Evolutionary conservation across 2,329 filamentous ascomycete genomes (phyloP).

Genomic region (Scytalidium lignicola): DNA sequence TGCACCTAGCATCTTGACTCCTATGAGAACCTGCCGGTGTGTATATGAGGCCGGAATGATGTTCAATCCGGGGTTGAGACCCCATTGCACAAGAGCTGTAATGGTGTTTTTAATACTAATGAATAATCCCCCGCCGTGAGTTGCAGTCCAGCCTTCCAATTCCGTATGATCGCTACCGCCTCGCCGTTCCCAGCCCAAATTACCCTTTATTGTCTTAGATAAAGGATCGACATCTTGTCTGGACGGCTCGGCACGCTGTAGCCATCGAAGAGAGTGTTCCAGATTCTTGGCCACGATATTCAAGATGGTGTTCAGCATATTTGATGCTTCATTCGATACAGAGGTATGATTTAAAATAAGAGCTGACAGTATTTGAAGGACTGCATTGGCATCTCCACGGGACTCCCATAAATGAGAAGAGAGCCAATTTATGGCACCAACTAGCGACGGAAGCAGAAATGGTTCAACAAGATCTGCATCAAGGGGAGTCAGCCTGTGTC

Average conservation of each 20-base stretch:
- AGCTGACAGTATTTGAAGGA: conserved; percentile 67
- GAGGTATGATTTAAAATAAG: conserved; percentile 61
- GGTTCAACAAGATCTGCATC: conserved; percentile 66
- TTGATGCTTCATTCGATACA: conserved; percentile 63
- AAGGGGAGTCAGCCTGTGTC: conserved; percentile 16
- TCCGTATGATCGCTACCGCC: conserved; percentile 60
- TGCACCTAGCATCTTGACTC: conserved; percentile 56
- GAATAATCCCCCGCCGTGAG: conserved; percentile 49
- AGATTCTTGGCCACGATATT: conserved; percentile 66
- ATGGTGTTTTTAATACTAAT: conserved; percentile 56
- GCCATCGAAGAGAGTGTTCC: conserved; percentile 60
- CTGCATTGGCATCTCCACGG: conserved; percentile 59
- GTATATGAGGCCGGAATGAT: conserved; percentile 62
- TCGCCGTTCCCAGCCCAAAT: conserved; percentile 54
- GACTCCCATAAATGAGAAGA: conserved; percentile 65
- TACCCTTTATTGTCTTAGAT: conserved; percentile 55
- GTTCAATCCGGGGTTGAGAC: conserved; percentile 48
- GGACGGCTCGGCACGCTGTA: conserved; percentile 61
- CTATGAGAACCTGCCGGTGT: conserved; percentile 62
- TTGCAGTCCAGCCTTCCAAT: conserved; percentile 61
- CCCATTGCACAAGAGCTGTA: conserved; percentile 63
- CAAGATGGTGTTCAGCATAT: conserved; percentile 66
- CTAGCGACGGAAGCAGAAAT: conserved; percentile 72
- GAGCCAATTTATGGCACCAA: conserved; percentile 69
- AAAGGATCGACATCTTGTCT: conserved; percentile 67